Evolutionary conservation across 352 stramenopile genomes (phyloP), one percentile per base, ranked within the genome.

Genomic region (Thalassiosira mediterranea): DNA sequence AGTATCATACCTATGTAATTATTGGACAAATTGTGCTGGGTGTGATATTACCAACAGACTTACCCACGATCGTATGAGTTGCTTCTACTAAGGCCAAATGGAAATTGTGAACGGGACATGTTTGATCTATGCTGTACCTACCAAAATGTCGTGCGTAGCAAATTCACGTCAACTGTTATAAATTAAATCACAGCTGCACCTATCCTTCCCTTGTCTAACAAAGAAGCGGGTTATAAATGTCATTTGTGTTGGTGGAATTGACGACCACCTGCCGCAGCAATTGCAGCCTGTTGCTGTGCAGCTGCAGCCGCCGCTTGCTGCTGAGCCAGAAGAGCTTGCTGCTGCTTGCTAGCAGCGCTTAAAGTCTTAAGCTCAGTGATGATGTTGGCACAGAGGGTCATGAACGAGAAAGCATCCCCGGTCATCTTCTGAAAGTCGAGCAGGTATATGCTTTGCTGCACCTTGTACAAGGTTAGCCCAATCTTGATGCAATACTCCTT

Each of bases 361-460:
- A 99, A 89, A 17, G 95, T 98, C 90, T 99, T 99, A 31, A 99
- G 90, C 84, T 99, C 96, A 28, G 96, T 98, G 79, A 99, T 99
- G 76, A 99, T 98, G 48, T 97, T 96, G 25, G 96, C 96, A 83
- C 96, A 99, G 7, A 99, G 87, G 63, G 97, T 98, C 97, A 99
- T 99, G 88, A 99, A 99, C 37, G 95, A 98, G 84, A 99, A 99
- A 52, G 95, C 95, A 86, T 99, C 97, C 29, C 97, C 97, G 31
- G 89, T 90, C 77, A 91, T 88, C 69, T 94, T 94, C 78, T 99
- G 96, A 78, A 99, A 99, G 84, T 99, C 97, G 17, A 99, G 88
- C 46, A 99, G 81, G 76, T 99, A 99, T 78, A 99, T 99, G 81
- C 97, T 97, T 75, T 98, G 95, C 83, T 99, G 97, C 19, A 97